Percentiles rank a stretch among this genome's conserved stretches.
phyloP scores from a whole-genome alignment of 1,139 yeast species.

The Casaregolazyma suthepensis region DNA sequence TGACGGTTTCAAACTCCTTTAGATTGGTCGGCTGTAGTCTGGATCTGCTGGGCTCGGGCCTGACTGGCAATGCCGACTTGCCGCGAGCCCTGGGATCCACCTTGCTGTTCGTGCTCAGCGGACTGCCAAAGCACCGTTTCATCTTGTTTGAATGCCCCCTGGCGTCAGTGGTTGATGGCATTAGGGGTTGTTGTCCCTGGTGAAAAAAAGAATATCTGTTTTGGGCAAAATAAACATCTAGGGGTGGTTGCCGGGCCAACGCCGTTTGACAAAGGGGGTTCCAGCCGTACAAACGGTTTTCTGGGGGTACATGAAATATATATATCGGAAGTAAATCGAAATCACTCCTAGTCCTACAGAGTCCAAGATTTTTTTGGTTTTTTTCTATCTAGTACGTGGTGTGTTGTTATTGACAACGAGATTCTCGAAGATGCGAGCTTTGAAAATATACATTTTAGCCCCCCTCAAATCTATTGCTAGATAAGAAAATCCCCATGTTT shows the following conservation, averaged over 20 bases:
- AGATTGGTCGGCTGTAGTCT: constrained; percentile 20
- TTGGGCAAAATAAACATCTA: background rate
- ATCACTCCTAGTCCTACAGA: background rate
- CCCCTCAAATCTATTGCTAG: background rate
- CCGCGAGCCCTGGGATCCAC: background rate
- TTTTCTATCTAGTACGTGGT: background rate
- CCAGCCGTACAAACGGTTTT: background rate
- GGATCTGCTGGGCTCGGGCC: background rate
- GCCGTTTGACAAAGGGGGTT: background rate
- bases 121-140: background rate
- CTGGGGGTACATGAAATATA: background rate
- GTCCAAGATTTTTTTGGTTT: background rate
- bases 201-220: background rate
- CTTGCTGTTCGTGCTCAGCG: background rate
- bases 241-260: background rate
- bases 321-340: background rate
- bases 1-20: constrained; percentile 30
- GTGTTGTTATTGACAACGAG: background rate
- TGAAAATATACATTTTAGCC: background rate
- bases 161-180: background rate
- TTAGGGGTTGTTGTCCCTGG: background rate
- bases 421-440: background rate
- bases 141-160: background rate
- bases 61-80: background rate
- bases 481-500: background rate